Percentiles rank a stretch among this genome's conserved stretches.
Evolutionary conservation across 129 eudicot species (phyloP).

Genomic region (Saussurea involucrata): DNA sequence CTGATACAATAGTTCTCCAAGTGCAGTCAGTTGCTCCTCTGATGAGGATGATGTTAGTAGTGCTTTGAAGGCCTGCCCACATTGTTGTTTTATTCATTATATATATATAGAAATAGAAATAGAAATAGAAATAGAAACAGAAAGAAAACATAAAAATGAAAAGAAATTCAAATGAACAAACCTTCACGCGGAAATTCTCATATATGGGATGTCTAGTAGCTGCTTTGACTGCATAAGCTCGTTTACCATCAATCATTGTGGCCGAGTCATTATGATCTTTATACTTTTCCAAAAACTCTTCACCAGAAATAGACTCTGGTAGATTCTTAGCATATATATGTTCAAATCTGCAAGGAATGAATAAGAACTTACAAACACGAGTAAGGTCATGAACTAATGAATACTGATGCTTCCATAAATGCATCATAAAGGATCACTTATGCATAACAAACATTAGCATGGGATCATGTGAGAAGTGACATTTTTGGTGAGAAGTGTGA

Average conservation of each 20-base stretch:
- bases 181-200: conserved; percentile 74
- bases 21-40: conserved; percentile 56
- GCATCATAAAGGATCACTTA: neutral
- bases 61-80: conserved; percentile 67
- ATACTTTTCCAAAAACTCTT: conserved; percentile 49
- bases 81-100: neutral
- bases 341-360: conserved; percentile 48
- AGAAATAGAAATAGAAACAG: neutral
- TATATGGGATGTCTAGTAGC: conserved; percentile 72
- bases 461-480: too few species aligned
- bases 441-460: too few species aligned
- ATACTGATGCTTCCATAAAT: neutral
- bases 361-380: neutral
- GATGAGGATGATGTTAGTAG: conserved; percentile 62
- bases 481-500: too few species aligned
- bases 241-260: conserved; percentile 48
- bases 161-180: neutral
- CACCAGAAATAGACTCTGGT: conserved; percentile 54
- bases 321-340: conserved; percentile 48
- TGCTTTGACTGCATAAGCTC: conserved; percentile 52
- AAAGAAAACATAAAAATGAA: neutral
- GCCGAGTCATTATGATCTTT: conserved; percentile 57
- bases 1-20: conserved; percentile 77
- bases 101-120: neutral
- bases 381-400: neutral